A percentile compares a stretch with the other conserved stretches of the same genome.
Evolutionary conservation across 2,329 filamentous ascomycete species (phyloP).

Genomic region (Gaeumannomyces sp.): DNA sequence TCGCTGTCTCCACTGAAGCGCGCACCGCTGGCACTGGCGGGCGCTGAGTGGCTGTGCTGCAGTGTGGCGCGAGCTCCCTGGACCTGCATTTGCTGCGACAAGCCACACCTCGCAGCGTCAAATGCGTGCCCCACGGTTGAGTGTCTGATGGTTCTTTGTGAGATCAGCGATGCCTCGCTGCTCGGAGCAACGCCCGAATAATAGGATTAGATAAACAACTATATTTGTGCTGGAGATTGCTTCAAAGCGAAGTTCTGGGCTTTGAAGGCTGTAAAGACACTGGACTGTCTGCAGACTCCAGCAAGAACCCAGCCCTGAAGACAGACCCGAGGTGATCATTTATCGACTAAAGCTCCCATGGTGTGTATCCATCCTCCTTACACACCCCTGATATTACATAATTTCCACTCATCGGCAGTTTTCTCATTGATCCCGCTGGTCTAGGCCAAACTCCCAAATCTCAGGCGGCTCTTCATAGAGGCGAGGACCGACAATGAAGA

Average conservation of each 20-base stretch:
- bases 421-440: neutral
- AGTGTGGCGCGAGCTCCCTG: neutral
- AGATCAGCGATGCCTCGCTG: neutral
- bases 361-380: neutral
- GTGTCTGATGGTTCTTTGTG: neutral
- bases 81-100: neutral
- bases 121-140: neutral
- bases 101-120: neutral
- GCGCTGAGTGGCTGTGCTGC: neutral
- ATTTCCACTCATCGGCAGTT: neutral
- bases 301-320: neutral
- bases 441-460: slow-evolving; percentile 78
- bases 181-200: too few relatives aligned
- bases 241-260: neutral
- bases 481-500: slow-evolving; percentile 89
- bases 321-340: neutral
- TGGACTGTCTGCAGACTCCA: neutral
- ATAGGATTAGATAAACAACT: neutral
- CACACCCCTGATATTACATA: neutral
- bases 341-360: neutral
- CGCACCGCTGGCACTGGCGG: neutral
- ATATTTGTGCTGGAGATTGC: neutral
- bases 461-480: slow-evolving; percentile 94
- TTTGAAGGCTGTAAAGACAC: neutral
- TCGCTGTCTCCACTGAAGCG: neutral